These are phyloP conservation scores for Saitozyma podzolica DNA, from an alignment of 768 basidiomycete species.

Conservation along the genomic window DNA sequence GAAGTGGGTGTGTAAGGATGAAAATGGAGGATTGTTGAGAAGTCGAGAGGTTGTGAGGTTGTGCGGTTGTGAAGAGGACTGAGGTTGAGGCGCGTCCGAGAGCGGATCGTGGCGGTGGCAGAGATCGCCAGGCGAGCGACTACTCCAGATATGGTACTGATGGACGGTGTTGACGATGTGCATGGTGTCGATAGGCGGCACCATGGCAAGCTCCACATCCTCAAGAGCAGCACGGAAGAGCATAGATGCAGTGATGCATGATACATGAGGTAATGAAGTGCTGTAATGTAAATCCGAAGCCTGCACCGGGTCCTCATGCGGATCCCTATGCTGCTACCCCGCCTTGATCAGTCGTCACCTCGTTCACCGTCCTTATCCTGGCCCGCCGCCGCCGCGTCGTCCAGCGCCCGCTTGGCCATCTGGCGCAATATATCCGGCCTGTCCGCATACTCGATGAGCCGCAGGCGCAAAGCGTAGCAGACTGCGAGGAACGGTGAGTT, in stretches of 20 bases:
- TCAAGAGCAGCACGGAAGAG: no score
- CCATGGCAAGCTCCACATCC: no score
- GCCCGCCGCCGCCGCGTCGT: slow-evolving; percentile 29
- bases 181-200: background rate
- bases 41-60: background rate
- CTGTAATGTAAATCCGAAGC: no score
- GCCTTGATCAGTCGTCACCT: no score
- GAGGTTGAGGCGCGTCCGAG: background rate
- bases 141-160: no score
- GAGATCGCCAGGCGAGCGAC: background rate
- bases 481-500: slow-evolving; percentile 20
- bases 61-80: background rate
- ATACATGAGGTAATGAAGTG: no score
- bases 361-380: background rate
- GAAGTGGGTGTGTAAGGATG: background rate
- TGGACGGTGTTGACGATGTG: background rate
- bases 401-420: slow-evolving; percentile 49
- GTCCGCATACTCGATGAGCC: slow-evolving; percentile 49
- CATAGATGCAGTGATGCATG: no score
- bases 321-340: no score
- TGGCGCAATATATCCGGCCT: slow-evolving; percentile 47
- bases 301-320: no score
- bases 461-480: slow-evolving; percentile 48
- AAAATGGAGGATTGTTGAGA: background rate
- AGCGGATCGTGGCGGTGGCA: background rate